These are phyloP conservation scores for Diaporthe vexans DNA, from an alignment of 2,329 filamentous ascomycete species.

Conservation along the genomic window DNA sequence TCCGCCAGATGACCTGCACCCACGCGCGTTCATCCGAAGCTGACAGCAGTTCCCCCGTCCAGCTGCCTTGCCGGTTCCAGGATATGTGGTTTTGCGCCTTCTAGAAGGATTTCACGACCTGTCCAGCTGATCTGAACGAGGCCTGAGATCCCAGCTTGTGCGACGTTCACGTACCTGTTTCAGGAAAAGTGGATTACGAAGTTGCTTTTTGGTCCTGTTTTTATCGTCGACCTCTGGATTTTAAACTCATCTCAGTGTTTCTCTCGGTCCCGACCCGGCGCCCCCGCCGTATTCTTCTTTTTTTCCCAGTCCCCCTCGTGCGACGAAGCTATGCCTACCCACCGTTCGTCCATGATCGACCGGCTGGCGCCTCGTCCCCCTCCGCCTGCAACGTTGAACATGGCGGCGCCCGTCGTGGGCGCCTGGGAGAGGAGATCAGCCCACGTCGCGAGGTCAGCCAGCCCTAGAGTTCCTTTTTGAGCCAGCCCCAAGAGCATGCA, in stretches of 20 bases:
- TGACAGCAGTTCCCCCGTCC: slow-evolving; percentile 14
- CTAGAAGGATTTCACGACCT: slow-evolving; percentile 32
- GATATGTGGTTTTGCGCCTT: slow-evolving; percentile 20
- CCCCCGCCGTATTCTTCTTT: background rate
- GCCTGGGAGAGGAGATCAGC: background rate
- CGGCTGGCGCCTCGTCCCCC: slow-evolving; percentile 5
- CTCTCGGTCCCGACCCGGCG: slow-evolving; percentile 2
- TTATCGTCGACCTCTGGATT: background rate
- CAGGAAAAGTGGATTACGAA: slow-evolving; percentile 4
- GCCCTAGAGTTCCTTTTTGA: slow-evolving; percentile 11
- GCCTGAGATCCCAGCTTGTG: slow-evolving; percentile 24
- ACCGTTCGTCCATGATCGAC: slow-evolving; percentile 21
- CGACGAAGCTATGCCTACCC: background rate
- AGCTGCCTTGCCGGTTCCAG: slow-evolving; percentile 14
- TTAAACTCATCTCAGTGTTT: background rate
- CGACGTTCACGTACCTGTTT: slow-evolving; percentile 1
- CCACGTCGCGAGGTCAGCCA: background rate
- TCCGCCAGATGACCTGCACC: slow-evolving; percentile 25
- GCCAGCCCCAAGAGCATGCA: slow-evolving; percentile 5
- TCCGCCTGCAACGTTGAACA: slow-evolving; percentile 37
- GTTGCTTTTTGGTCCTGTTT: background rate
- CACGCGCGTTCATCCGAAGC: slow-evolving; percentile 19
- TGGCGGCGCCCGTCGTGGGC: background rate
- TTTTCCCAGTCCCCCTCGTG: background rate
- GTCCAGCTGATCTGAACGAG: slow-evolving; percentile 10